Conservation (phyloP, 768 basidiomycete species). For the Boletus vinaceobasis region DNA sequence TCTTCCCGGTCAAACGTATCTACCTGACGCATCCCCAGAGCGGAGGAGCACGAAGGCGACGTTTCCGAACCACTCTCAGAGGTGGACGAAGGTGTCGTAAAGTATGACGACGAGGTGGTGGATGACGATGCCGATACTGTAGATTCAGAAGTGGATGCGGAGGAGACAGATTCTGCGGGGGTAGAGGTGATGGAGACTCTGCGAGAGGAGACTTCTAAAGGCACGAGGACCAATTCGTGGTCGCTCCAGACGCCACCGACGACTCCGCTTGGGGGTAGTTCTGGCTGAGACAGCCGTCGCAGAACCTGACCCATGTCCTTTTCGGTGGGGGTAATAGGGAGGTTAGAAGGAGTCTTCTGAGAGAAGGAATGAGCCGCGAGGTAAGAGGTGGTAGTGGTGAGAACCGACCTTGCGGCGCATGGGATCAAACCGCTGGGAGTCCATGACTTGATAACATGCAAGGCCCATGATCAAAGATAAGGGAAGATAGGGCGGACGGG, state of each 20-base stretch:
- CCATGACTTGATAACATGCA: slow-evolving; percentile 29
- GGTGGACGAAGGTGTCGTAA: slow-evolving; percentile 16
- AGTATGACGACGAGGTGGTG: slow-evolving; percentile 22
- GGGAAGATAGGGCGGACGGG: slow-evolving; percentile 26
- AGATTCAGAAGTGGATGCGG: slow-evolving; percentile 8
- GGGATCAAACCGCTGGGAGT: slow-evolving; percentile 33
- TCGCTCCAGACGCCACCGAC: slow-evolving; percentile 34
- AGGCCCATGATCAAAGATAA: slow-evolving; percentile 28
- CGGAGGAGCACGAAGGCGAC: slow-evolving; percentile 5
- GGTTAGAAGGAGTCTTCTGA: slow-evolving; percentile 18
- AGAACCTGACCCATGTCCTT: slow-evolving; percentile 29
- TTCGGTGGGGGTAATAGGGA: slow-evolving; percentile 10
- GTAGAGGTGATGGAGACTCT: slow-evolving; percentile 17
- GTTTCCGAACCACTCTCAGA: slow-evolving; percentile 6
- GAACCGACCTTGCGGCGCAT: slow-evolving; percentile 27
- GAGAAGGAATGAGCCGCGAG: slow-evolving; percentile 21
- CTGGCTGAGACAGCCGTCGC: slow-evolving; percentile 20
- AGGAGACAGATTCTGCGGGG: slow-evolving; percentile 15
- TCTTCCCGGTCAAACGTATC: slow-evolving; percentile 31
- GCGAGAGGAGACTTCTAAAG: slow-evolving; percentile 23
- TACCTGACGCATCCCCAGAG: slow-evolving; percentile 16
- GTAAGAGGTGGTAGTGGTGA: slow-evolving; percentile 12
- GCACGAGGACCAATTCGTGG: slow-evolving; percentile 34
- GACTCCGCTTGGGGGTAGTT: slow-evolving; percentile 12
- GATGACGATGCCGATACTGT: slow-evolving; percentile 4